Evolutionary conservation across 1,284 basidiomycete species (phyloP), one percentile per base, ranked within the genome.

Genomic region (Trichosporon sp.): DNA sequence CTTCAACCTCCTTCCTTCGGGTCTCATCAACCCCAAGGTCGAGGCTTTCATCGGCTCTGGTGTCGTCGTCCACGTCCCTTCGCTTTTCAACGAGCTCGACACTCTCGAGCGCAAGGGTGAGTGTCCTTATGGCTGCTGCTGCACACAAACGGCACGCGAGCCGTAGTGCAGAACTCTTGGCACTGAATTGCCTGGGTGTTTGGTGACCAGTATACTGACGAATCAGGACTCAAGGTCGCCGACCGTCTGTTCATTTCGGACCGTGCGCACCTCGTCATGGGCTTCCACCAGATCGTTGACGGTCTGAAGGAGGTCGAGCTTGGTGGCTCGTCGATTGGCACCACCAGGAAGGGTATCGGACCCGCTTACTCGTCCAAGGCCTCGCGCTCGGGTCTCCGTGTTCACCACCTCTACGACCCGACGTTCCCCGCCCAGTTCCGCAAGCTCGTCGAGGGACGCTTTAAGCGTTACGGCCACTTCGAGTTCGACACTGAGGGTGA

Each of bases 221-320:
- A 35, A n/a, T 5, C 71, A 96, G 94, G 94, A 40, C 89, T 99
- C 70, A 89, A 93, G 80, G 97, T 94, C 85, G 89, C 90, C 11
- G 88, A 89, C 74, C 90, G 97, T 56, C 86, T 99, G 26, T 92
- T 98, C 84, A 87, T 99, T 77, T 98, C 96, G 26, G 95, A 98
- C 85, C 91, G 96, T 75, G 94, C 96, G 1, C 94, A 97, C 77
- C 90, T 99, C 75, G 96, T 99, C 64, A 95, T 98, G 80, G 96
- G 98, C 84, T 99, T 99, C 85, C 96, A 99, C 85, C 96, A 99
- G 86, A 97, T 98, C 79, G 97, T 99, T 54, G 97, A 99, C 80
- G 97, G 97, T 16, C 86, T 99, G 79, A 99, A 99, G 84, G 96
- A 99, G 84, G 93, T 96, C 65, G 96, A 99, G 84, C 89, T 98